These are phyloP conservation scores for Xylaria sp. DNA, from an alignment of 2,329 filamentous ascomycete genomes.

Conservation along the genomic window DNA sequence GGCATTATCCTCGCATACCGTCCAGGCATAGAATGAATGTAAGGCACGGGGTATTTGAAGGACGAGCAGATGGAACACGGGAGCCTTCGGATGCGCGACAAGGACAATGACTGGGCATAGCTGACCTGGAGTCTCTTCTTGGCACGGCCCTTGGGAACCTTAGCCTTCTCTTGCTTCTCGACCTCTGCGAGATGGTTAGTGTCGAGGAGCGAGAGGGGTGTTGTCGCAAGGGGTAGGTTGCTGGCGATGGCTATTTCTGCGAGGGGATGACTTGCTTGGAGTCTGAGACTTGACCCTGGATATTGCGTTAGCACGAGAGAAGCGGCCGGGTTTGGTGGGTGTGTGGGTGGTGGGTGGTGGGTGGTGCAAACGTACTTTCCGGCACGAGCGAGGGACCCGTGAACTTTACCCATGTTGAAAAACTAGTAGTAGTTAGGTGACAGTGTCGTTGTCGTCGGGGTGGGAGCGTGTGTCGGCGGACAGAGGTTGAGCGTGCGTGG, in stretches of 20 bases:
- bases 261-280: constrained; percentile 70
- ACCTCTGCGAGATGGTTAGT: constrained; percentile 22
- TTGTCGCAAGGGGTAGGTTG: background rate
- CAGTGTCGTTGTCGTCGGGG: constrained; percentile 31
- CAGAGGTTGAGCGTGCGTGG: constrained; percentile 11
- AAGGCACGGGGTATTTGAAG: background rate
- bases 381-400: constrained; percentile 74
- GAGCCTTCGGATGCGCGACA: background rate
- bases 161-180: constrained; percentile 52
- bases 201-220: constrained; percentile 20
- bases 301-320: constrained; percentile 6
- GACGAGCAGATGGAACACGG: too few species aligned
- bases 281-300: constrained; percentile 79
- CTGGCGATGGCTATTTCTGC: background rate
- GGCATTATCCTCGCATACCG: constrained; percentile 2
- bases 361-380: constrained; percentile 73
- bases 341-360: background rate
- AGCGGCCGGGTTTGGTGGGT: too few species aligned
- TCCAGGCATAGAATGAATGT: background rate
- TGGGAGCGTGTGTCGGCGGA: constrained; percentile 15
- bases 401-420: constrained; percentile 51
- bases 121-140: constrained; percentile 77
- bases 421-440: constrained; percentile 40
- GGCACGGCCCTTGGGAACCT: constrained; percentile 93
- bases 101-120: background rate